Conservation (phyloP, 306 rosid genomes). For the Herpetospermum pedunculosum region DNA sequence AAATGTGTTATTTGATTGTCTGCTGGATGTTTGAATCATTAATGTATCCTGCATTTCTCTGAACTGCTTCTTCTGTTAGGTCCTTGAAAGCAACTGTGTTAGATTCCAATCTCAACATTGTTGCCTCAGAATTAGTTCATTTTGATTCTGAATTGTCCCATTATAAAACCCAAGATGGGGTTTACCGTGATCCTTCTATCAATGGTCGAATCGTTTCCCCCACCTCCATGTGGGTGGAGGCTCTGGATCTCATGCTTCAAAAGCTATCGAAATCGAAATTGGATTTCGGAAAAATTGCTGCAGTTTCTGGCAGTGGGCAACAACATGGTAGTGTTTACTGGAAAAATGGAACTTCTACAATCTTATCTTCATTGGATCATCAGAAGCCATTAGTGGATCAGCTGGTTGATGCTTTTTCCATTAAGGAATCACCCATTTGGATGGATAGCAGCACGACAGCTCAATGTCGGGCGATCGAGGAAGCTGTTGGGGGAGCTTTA, state of each 20-base stretch:
- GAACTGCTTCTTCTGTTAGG: conserved; percentile 25
- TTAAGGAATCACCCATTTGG: conserved; percentile 75
- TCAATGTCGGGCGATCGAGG: conserved; percentile 67
- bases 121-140: conserved; percentile 57
- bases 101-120: conserved; percentile 62
- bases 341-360: conserved; percentile 60
- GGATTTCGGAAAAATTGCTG: conserved; percentile 51
- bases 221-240: conserved; percentile 94
- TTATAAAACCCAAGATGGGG: conserved; percentile 87
- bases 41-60: not conserved
- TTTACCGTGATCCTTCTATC: conserved; percentile 50
- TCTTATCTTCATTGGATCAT: conserved; percentile 56
- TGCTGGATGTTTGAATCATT: not conserved
- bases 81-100: conserved; percentile 88
- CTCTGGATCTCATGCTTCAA: conserved; percentile 65
- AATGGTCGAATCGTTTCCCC: conserved; percentile 90
- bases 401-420: conserved; percentile 49
- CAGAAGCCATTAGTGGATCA: conserved; percentile 45
- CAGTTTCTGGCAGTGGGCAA: conserved; percentile 93
- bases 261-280: conserved; percentile 46
- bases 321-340: conserved; percentile 96
- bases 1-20: not conserved
- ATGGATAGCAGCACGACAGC: conserved; percentile 89
- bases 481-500: conserved; percentile 84
- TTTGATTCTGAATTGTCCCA: conserved; percentile 78